Evolutionary conservation across 139 green algal genomes (phyloP).

Genomic region (Picochlorum sp.): DNA sequence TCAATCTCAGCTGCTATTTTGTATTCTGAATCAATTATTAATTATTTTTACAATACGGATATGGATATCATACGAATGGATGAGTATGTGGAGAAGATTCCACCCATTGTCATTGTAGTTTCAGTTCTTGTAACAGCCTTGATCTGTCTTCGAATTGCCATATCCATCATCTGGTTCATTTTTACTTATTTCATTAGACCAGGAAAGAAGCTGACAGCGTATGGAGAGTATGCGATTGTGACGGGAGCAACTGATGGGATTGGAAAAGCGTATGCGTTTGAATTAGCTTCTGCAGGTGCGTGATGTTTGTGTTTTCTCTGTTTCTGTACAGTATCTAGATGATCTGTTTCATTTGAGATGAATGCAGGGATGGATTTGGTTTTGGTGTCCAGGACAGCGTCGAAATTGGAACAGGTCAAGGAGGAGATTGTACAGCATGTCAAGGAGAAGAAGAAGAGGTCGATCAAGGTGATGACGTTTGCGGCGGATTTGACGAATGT

Average conservation of each 20-base stretch:
- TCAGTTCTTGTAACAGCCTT: background rate
- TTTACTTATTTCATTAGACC: conserved; percentile 46
- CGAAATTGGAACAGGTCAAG: conserved; percentile 28
- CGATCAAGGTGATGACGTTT: conserved; percentile 37
- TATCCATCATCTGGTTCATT: conserved; percentile 10
- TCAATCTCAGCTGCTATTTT: too few relatives aligned
- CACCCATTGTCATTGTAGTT: background rate
- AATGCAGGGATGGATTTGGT: conserved; percentile 59
- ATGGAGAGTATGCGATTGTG: conserved; percentile 56
- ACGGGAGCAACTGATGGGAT: conserved; percentile 80
- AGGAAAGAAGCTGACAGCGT: conserved; percentile 42
- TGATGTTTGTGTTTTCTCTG: background rate
- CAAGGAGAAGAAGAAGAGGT: conserved; percentile 33
- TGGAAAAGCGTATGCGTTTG: conserved; percentile 50
- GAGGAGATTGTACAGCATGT: conserved; percentile 39
- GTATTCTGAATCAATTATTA: too few relatives aligned
- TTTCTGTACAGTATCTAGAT: background rate
- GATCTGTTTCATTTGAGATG: too few relatives aligned
- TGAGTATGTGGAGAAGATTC: too few relatives aligned
- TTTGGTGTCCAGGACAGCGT: conserved; percentile 53
- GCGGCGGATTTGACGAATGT: conserved; percentile 38
- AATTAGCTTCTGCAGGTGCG: conserved; percentile 47
- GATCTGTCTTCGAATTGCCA: background rate
- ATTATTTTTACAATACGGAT: too few relatives aligned
- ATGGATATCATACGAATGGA: too few relatives aligned